Conservation (phyloP, 805 yeast species). For the Saccharomycopsis oosterbeekiorum region DNA sequence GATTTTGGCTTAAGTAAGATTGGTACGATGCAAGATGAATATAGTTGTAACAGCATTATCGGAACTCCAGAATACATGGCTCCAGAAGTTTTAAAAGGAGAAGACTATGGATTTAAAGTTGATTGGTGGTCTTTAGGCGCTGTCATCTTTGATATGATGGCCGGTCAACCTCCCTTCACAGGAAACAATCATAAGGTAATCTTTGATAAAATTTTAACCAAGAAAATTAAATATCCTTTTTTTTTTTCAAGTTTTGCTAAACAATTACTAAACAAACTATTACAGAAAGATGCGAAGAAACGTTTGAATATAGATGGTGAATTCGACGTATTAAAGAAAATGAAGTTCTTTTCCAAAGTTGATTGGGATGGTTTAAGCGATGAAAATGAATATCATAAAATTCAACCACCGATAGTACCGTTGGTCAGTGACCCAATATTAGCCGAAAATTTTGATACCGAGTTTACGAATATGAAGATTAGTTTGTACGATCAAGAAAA, state of each 20-base stretch:
- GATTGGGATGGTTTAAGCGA: constrained; percentile 53
- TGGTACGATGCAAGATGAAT: constrained; percentile 35
- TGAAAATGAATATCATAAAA: constrained; percentile 33
- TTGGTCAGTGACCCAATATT: constrained; percentile 67
- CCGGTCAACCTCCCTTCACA: constrained; percentile 84
- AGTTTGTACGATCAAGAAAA: constrained; percentile 23
- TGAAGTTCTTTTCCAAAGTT: constrained; percentile 67
- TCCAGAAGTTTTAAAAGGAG: constrained; percentile 76
- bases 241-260: constrained; percentile 74
- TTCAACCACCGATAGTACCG: constrained; percentile 75
- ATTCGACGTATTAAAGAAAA: constrained; percentile 46
- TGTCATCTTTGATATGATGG: constrained; percentile 64
- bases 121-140: constrained; percentile 94
- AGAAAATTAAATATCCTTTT: constrained; percentile 60
- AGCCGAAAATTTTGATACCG: constrained; percentile 78
- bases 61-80: constrained; percentile 87
- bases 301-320: constrained; percentile 52
- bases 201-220: constrained; percentile 62
- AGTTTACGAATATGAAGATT: constrained; percentile 63
- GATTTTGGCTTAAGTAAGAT: constrained; percentile 72
- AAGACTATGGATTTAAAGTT: constrained; percentile 65
- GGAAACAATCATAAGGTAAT: constrained; percentile 72
- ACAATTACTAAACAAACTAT: constrained; percentile 54
- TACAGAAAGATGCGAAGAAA: constrained; percentile 60
- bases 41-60: constrained; percentile 45